Conservation (phyloP, 2,329 filamentous ascomycete genomes). For the Rhynchosporium secalis region DNA sequence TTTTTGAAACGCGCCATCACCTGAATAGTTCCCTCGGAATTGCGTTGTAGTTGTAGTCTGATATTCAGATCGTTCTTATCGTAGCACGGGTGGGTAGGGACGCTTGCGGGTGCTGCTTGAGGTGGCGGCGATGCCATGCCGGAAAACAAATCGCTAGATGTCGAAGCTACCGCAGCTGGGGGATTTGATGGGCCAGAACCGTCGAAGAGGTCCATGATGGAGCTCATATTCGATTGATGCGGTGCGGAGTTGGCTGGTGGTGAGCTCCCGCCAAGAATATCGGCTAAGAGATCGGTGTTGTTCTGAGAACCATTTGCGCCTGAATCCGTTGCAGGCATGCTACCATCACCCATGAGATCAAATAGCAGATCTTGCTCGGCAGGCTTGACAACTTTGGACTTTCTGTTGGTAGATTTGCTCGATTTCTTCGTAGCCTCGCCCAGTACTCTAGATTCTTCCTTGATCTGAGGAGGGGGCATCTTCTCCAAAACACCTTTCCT, state of each 20-base stretch:
- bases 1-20: constrained; percentile 85
- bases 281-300: constrained; percentile 84
- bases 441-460: constrained; percentile 88
- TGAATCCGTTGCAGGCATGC: constrained; percentile 63
- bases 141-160: constrained; percentile 51
- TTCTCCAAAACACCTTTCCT: constrained; percentile 89
- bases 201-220: constrained; percentile 91
- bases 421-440: constrained; percentile 73
- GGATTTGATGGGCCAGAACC: constrained; percentile 47
- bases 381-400: constrained; percentile 75
- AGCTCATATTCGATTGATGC: constrained; percentile 58
- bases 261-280: constrained; percentile 77
- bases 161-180: constrained; percentile 48
- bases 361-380: constrained; percentile 89
- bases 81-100: constrained; percentile 71
- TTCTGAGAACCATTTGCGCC: constrained; percentile 72
- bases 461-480: constrained; percentile 97
- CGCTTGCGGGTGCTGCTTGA: constrained; percentile 45
- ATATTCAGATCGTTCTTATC: constrained; percentile 82
- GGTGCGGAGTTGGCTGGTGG: constrained; percentile 49
- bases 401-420: constrained; percentile 69
- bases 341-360: constrained; percentile 85
- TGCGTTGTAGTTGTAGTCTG: constrained; percentile 81
- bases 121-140: constrained; percentile 52
- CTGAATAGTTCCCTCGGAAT: constrained; percentile 75